Conservation (phyloP, 176 grass and related monocot genomes). For the Rhynchospora breviuscula region DNA sequence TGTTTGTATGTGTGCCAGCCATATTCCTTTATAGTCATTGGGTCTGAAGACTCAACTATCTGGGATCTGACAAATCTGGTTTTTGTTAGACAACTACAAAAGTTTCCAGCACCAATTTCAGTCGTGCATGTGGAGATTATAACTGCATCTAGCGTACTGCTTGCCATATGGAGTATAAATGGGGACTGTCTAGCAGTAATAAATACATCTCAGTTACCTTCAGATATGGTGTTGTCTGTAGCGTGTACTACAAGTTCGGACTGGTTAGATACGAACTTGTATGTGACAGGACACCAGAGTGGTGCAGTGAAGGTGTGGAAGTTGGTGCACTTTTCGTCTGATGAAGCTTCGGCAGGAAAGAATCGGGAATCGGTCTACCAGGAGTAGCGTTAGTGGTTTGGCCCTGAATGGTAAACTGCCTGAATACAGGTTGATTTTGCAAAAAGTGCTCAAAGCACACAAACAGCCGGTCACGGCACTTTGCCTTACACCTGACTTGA, state of each 20-base stretch:
- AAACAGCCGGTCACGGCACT: slow-evolving; percentile 95
- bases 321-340: slow-evolving; percentile 82
- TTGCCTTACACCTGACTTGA: slow-evolving; percentile 78
- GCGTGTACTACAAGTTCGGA: slow-evolving; percentile 69
- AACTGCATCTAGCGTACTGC: slow-evolving; percentile 81
- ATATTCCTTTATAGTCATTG: slow-evolving; percentile 85
- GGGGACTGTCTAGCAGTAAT: slow-evolving; percentile 90
- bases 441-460: slow-evolving; percentile 93
- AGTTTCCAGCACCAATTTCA: slow-evolving; percentile 75
- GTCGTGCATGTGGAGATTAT: slow-evolving; percentile 86
- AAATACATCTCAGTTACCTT: slow-evolving; percentile 96
- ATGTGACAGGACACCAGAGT: slow-evolving; percentile 93
- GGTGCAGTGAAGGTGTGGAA: slow-evolving; percentile 98
- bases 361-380: slow-evolving; percentile 41
- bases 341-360: slow-evolving; percentile 47
- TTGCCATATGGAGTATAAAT: slow-evolving; percentile 90
- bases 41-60: slow-evolving; percentile 86
- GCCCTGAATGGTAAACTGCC: slow-evolving; percentile 45
- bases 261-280: slow-evolving; percentile 95
- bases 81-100: slow-evolving; percentile 93
- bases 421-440: slow-evolving; percentile 77
- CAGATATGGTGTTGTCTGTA: slow-evolving; percentile 95
- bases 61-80: slow-evolving; percentile 88
- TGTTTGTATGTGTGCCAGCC: slow-evolving; percentile 89
- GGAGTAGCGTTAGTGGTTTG: slow-evolving; percentile 43